A percentile compares a stretch with the other conserved stretches of the same genome.
Evolutionary conservation across 1,284 basidiomycete genomes (phyloP).

Genomic region (Trichosporon sp.): DNA sequence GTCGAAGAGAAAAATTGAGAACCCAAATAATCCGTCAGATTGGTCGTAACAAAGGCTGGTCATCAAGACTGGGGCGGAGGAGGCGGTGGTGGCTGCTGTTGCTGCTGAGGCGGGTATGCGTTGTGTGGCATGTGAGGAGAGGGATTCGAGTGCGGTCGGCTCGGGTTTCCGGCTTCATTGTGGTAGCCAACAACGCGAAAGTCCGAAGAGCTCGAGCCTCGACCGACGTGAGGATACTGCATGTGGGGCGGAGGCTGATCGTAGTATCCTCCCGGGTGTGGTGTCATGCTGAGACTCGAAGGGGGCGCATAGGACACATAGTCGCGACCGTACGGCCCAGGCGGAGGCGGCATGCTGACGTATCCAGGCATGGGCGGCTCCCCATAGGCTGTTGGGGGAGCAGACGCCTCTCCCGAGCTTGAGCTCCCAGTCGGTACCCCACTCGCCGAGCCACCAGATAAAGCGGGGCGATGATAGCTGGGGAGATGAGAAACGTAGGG

Average conservation of each 20-base stretch:
- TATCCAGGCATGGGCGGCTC: neutral
- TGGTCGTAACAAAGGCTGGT: neutral
- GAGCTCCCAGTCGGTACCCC: neutral
- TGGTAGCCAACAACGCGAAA: neutral
- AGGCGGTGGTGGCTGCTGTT: neutral
- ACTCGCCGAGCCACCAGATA: neutral
- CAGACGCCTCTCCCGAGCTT: neutral
- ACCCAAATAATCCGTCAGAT: neutral
- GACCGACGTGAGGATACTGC: neutral
- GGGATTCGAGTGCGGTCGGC: neutral
- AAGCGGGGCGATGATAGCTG: neutral
- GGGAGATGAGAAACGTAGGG: neutral
- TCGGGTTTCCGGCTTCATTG: neutral
- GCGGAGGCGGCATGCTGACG: neutral
- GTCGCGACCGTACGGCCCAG: neutral
- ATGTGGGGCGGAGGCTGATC: neutral
- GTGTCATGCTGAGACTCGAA: constrained; percentile 1
- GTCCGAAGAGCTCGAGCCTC: neutral
- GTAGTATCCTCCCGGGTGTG: neutral
- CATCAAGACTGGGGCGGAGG: constrained; percentile 2
- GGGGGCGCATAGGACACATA: constrained; percentile 1
- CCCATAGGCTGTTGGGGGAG: neutral
- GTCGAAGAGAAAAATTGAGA: neutral
- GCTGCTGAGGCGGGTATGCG: neutral
- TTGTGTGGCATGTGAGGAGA: constrained; percentile 2